These are phyloP conservation scores for Chaetomium cochliodes DNA, from an alignment of 495 filamentous ascomycete species.

Conservation along the genomic window DNA sequence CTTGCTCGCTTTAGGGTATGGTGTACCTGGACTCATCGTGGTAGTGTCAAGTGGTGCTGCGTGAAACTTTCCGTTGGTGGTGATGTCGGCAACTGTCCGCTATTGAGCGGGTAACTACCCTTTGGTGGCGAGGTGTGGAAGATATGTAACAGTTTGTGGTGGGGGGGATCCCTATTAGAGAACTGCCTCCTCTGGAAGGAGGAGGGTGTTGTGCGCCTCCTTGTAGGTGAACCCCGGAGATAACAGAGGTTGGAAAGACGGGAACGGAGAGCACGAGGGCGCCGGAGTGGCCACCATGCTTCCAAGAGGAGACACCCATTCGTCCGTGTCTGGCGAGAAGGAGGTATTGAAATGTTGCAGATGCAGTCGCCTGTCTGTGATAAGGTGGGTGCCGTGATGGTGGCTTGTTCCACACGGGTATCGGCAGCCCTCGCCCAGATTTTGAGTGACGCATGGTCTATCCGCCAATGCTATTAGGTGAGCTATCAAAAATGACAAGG, in stretches of 20 bases:
- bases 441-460: not conserved
- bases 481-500: not conserved
- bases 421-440: not conserved
- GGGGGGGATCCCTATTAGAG: no score
- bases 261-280: no score
- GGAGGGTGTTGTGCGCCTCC: no score
- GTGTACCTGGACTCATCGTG: not conserved
- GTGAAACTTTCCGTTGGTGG: no score
- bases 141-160: no score
- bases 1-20: not conserved
- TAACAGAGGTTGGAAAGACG: no score
- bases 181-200: no score
- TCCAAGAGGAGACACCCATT: not conserved
- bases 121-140: no score
- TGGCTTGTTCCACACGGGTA: conserved; percentile 13
- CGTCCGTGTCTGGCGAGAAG: not conserved
- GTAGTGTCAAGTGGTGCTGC: not conserved
- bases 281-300: no score
- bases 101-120: no score
- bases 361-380: not conserved
- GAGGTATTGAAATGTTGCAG: not conserved
- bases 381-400: not conserved
- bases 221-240: no score
- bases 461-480: not conserved
- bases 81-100: no score